Evolutionary conservation across 352 stramenopile species (phyloP).

Genomic region (Phytophthora cactorum): DNA sequence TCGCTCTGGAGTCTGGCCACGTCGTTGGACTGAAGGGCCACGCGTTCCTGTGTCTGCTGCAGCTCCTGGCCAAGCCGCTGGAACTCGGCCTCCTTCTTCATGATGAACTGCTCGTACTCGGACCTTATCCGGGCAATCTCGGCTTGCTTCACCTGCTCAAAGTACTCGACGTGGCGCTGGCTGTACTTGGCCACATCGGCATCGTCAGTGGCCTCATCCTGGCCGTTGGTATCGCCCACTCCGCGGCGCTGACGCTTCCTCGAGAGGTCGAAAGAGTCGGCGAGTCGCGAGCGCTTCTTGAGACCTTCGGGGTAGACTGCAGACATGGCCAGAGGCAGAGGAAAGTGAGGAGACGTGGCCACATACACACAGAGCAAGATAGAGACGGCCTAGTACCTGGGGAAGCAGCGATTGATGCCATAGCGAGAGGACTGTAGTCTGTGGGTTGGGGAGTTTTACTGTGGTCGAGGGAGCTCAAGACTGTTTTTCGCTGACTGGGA

Average conservation of each 20-base stretch:
- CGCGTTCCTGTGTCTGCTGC: conserved; percentile 47
- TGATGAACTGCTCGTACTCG: conserved; percentile 86
- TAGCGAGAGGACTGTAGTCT: conserved; percentile 12
- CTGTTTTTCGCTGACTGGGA: conserved; percentile 4
- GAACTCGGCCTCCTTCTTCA: conserved; percentile 83
- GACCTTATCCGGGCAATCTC: conserved; percentile 80
- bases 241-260: conserved; percentile 63
- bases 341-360: not conserved
- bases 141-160: conserved; percentile 86
- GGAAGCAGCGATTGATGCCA: conserved; percentile 81
- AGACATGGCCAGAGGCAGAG: not conserved
- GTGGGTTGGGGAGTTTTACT: conserved; percentile 27
- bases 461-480: conserved; percentile 1
- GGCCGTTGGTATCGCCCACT: conserved; percentile 14
- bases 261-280: conserved; percentile 59
- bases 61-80: conserved; percentile 68
- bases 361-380: not conserved
- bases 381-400: conserved; percentile 37
- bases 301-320: conserved; percentile 60
- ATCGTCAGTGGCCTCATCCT: conserved; percentile 32
- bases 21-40: conserved; percentile 56
- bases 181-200: conserved; percentile 84
- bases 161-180: conserved; percentile 88
- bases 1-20: conserved; percentile 72
- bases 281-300: conserved; percentile 79